A percentile compares a stretch with the other conserved stretches of the same genome.
Evolutionary conservation across 2,329 filamentous ascomycete genomes (phyloP).

Genomic region (Arthroderma sp.): DNA sequence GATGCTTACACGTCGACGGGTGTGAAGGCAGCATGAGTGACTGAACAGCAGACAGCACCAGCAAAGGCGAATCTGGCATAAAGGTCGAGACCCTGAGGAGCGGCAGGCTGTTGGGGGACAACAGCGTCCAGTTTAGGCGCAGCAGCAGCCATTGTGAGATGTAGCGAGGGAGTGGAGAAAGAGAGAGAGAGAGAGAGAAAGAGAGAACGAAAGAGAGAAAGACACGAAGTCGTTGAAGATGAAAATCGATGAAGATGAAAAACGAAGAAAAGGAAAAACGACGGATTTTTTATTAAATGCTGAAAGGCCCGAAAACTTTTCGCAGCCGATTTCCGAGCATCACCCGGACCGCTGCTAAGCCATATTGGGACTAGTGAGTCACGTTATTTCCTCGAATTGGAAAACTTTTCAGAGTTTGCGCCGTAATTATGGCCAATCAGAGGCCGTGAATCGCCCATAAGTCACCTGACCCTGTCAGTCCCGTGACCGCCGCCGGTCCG

Average conservation of each 20-base stretch:
- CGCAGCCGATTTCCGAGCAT: background rate
- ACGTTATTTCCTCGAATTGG: too few relatives aligned
- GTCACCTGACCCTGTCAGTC: background rate
- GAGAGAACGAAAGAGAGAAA: background rate
- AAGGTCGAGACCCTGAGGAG: slow-evolving; percentile 46
- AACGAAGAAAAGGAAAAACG: background rate
- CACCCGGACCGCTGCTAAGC: background rate
- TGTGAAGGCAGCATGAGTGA: slow-evolving; percentile 93
- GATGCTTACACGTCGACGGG: slow-evolving; percentile 95
- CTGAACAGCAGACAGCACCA: slow-evolving; percentile 92
- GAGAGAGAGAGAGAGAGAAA: background rate
- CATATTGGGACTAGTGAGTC: background rate
- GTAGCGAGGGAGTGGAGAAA: background rate
- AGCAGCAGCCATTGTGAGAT: background rate
- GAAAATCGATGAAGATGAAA: background rate
- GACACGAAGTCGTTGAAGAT: background rate
- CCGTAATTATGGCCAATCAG: background rate
- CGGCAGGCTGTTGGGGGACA: slow-evolving; percentile 7
- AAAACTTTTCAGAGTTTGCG: background rate
- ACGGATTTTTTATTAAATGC: background rate
- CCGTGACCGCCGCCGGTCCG: background rate
- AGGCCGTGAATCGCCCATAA: background rate
- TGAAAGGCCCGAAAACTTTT: background rate
- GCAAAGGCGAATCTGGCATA: slow-evolving; percentile 96
- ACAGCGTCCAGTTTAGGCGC: background rate